Percentiles rank a stretch among this genome's conserved stretches.
These are phyloP conservation scores for Apophysomyces trapeziformis DNA, from an alignment of 371 early-diverging fungal species.

Conservation along the genomic window DNA sequence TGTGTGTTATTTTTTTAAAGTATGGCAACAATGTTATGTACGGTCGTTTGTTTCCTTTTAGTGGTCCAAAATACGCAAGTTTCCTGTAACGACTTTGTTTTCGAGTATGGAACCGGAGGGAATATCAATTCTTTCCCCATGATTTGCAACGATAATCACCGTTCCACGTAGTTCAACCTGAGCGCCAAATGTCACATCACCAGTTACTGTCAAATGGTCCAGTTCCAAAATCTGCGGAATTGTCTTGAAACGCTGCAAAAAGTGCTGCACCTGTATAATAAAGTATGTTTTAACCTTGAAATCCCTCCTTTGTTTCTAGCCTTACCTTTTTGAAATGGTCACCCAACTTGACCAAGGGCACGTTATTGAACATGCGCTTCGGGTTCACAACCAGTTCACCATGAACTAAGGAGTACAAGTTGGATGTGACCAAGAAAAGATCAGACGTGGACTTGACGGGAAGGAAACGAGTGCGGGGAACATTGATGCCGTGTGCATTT, in stretches of 20 bases:
- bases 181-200: conserved; percentile 97
- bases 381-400: conserved; percentile 94
- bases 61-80: conserved; percentile 89
- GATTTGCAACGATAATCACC: conserved; percentile 99
- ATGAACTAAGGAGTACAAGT: conserved; percentile 92
- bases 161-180: conserved; percentile 96
- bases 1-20: neutral
- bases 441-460: conserved; percentile 99
- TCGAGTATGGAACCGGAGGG: conserved; percentile 98
- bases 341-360: conserved; percentile 97
- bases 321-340: conserved; percentile 98
- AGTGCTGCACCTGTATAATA: conserved; percentile 21
- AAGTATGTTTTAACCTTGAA: neutral
- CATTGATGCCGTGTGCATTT: conserved; percentile 97
- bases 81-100: conserved; percentile 98
- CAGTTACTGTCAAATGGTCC: conserved; percentile 98
- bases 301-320: neutral
- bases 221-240: conserved; percentile 98
- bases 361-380: conserved; percentile 90
- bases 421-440: conserved; percentile 96
- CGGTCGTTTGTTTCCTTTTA: conserved; percentile 25
- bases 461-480: conserved; percentile 97
- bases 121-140: conserved; percentile 95
- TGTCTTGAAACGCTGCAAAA: conserved; percentile 83
- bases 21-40: neutral